Base-by-base conservation (phyloP, 345 rosid genomes). In the Erucastrum elatum region DNA sequence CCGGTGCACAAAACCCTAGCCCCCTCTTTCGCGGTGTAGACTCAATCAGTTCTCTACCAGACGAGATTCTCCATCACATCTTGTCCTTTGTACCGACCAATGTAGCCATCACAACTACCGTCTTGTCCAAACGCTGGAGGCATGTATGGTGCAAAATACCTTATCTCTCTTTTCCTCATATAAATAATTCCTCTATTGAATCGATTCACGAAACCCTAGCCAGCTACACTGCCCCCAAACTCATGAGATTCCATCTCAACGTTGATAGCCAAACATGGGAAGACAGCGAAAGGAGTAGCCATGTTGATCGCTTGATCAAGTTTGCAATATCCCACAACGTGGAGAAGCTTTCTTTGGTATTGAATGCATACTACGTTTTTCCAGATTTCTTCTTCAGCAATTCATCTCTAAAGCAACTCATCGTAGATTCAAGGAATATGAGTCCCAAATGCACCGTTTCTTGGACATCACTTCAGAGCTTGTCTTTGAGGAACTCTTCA, bases 401-500 rank as follows among this genome's bases (percentile, higher is more conserved):
- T 29, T 30, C 60, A 53, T 29, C 44, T 3, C 1, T 62, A 29
- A 62, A 30, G 70, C 60, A 49, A 12, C 70, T 74, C 70, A 33
- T 12, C 51, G 8, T 61, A 4, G 1, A 6, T 1, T 58, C 30
- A 58, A 3, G 0, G 12, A 5, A 30, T 33, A 49, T 49, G 62
- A 33, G 4, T 6, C 65, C 65, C 17, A 12, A 13, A 29, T 63
- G 64, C 64, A 49, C 0, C 2, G 63, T 59, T 26, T 74, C 64
- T 17, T 74, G 77, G 77, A 16, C n/a, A 72, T 44, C 68, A 21
- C 31, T 72, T 30, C 12, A 11, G 68, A 44, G 2, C 44, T 44
- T 72, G 31, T 5, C 68, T 3, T 34, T 72, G 61, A 63, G 2
- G 0, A 9, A 51, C 56, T 51, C 3, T 51, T 51, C 21, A n/a